Conservation (phyloP, 1,284 basidiomycete genomes). For the Meira miltonrushii region DNA sequence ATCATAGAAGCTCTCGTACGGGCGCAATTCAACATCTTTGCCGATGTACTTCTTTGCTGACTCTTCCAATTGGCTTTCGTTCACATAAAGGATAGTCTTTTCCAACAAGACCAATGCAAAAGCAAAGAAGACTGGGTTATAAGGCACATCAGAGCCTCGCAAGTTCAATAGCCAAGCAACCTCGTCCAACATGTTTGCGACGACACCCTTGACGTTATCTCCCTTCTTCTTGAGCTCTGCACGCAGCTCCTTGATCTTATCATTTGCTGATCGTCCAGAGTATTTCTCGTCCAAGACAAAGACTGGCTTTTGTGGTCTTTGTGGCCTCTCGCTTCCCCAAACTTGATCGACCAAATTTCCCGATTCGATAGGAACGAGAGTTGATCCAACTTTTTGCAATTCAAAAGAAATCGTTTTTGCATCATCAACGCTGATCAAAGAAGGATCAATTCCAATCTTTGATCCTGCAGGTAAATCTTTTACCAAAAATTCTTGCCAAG, state of each 20-base stretch:
- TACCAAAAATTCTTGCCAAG: conserved; percentile 60
- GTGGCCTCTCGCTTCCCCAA: conserved; percentile 69
- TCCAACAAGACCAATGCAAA: conserved; percentile 75
- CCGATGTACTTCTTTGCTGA: conserved; percentile 62
- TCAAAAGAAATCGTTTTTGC: conserved; percentile 32
- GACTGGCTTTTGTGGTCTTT: conserved; percentile 66
- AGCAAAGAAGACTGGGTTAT: conserved; percentile 87
- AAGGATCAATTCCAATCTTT: conserved; percentile 45
- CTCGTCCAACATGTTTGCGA: conserved; percentile 51
- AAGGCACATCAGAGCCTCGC: conserved; percentile 84
- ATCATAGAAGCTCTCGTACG: conserved; percentile 59
- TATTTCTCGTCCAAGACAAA: conserved; percentile 69
- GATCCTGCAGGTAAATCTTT: conserved; percentile 27
- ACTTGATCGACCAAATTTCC: conserved; percentile 75
- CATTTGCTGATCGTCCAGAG: conserved; percentile 55
- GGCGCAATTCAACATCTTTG: conserved; percentile 68
- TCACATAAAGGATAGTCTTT: conserved; percentile 63
- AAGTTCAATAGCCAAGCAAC: conserved; percentile 77
- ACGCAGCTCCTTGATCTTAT: conserved; percentile 43
- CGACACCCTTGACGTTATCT: conserved; percentile 29
- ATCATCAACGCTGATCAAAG: conserved; percentile 48
- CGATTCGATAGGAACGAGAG: conserved; percentile 55
- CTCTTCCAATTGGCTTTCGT: conserved; percentile 62
- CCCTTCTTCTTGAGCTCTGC: conserved; percentile 28
- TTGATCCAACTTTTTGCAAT: conserved; percentile 25